phyloP scores from a whole-genome alignment of 805 yeast species.

The Candida orba region DNA sequence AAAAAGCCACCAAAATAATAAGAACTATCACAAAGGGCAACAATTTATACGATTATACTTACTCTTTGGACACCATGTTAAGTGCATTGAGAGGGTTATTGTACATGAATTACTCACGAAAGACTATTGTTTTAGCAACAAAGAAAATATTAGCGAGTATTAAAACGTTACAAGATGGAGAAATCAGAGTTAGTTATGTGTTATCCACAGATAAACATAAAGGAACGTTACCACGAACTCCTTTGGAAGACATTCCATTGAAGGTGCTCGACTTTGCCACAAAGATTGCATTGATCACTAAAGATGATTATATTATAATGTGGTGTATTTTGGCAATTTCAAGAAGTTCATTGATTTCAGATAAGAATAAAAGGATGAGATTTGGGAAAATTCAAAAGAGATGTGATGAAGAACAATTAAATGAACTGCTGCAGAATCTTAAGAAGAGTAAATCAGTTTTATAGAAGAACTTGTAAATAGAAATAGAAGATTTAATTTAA shows the following conservation, averaged over 20 bases:
- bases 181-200: conserved; percentile 2
- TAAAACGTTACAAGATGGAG: not conserved
- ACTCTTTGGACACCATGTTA: conserved; percentile 3
- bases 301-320: conserved; percentile 5
- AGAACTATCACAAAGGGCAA: conserved; percentile 2
- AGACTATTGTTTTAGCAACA: not conserved
- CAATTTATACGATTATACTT: not conserved
- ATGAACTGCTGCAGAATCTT: not conserved
- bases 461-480: too few relatives aligned
- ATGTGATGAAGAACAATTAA: not conserved
- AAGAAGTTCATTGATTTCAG: not conserved
- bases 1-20: conserved; percentile 2
- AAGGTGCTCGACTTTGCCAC: conserved; percentile 7
- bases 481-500: too few relatives aligned
- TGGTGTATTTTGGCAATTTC: conserved; percentile 11
- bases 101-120: not conserved
- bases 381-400: not conserved
- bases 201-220: not conserved
- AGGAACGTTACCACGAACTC: not conserved
- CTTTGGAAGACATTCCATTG: conserved; percentile 7
- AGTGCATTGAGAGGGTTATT: conserved; percentile 6
- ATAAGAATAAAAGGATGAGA: conserved; percentile 1
- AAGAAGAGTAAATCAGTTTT: not conserved
- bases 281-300: conserved; percentile 6
- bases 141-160: conserved; percentile 5